Conservation (phyloP, 805 yeast species). For the Wickerhamiella galacta region DNA sequence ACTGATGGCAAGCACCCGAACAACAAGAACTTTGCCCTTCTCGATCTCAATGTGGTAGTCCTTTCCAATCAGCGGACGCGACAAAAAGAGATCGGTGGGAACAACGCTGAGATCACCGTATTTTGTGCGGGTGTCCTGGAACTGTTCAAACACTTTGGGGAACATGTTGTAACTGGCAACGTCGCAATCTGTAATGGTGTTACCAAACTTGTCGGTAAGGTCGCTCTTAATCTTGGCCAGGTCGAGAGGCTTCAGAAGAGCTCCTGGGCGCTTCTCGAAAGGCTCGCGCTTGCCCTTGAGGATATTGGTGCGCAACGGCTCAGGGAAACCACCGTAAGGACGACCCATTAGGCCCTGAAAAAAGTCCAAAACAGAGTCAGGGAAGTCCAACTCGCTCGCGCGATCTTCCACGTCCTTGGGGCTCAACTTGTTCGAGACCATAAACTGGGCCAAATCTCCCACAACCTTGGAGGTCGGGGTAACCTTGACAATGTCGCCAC, state of each 20-base stretch:
- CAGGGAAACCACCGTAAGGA: slow-evolving; percentile 99
- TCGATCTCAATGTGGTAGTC: slow-evolving; percentile 82
- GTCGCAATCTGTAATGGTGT: slow-evolving; percentile 54
- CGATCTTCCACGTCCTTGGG: slow-evolving; percentile 73
- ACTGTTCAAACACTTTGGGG: slow-evolving; percentile 90
- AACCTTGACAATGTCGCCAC: slow-evolving; percentile 96
- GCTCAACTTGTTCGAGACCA: slow-evolving; percentile 87
- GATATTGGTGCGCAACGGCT: slow-evolving; percentile 85
- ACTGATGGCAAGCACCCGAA: slow-evolving; percentile 85
- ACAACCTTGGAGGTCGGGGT: slow-evolving; percentile 99
- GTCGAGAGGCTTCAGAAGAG: slow-evolving; percentile 73
- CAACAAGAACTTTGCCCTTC: slow-evolving; percentile 83
- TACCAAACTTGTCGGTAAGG: slow-evolving; percentile 57
- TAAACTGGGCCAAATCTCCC: slow-evolving; percentile 98
- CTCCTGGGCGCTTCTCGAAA: slow-evolving; percentile 81
- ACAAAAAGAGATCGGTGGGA: slow-evolving; percentile 82
- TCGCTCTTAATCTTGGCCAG: slow-evolving; percentile 55
- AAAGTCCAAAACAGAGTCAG: slow-evolving; percentile 94
- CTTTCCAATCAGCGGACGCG: slow-evolving; percentile 75
- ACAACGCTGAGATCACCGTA: slow-evolving; percentile 88
- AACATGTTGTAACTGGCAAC: slow-evolving; percentile 95
- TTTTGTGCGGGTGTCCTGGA: slow-evolving; percentile 51
- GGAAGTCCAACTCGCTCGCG: slow-evolving; percentile 91
- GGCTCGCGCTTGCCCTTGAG: slow-evolving; percentile 79
- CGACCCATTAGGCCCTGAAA: slow-evolving; percentile 99